These are phyloP conservation scores for Cladosporium sp. DNA, from an alignment of 2,329 filamentous ascomycete genomes.

Conservation along the genomic window DNA sequence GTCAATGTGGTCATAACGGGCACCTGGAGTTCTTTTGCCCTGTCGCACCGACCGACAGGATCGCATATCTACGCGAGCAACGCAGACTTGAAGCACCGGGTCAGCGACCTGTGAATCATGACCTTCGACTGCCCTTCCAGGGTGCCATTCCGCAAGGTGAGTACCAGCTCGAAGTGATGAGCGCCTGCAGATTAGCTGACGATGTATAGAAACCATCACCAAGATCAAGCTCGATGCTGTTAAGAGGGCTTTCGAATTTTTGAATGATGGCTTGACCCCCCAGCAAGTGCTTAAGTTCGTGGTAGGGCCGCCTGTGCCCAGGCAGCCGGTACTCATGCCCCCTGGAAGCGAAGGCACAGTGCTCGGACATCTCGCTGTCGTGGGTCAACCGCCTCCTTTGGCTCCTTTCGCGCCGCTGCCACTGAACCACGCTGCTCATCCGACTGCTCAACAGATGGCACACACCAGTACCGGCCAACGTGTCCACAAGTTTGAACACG, in stretches of 20 bases:
- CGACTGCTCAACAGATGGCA: not conserved
- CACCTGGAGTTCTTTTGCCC: slow-evolving; percentile 32
- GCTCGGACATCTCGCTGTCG: not conserved
- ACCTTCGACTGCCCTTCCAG: not conserved
- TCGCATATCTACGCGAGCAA: not conserved
- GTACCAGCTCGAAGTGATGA: not conserved
- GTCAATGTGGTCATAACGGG: slow-evolving; percentile 27
- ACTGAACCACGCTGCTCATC: not conserved
- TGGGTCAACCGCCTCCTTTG: not conserved
- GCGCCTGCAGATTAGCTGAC: not conserved
- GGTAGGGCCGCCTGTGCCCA: not conserved
- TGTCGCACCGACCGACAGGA: slow-evolving; percentile 21
- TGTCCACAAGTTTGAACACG: not conserved
- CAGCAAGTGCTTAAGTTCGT: not conserved
- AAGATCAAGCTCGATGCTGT: slow-evolving; percentile 6
- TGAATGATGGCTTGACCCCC: not conserved
- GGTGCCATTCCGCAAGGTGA: not conserved
- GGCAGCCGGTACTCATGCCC: not conserved
- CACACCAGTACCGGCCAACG: not conserved
- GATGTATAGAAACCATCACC: not conserved
- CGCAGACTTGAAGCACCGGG: not conserved
- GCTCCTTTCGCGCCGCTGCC: not conserved
- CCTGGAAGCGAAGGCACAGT: not conserved
- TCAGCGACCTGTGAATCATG: not conserved
- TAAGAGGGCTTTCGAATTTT: not conserved